phyloP scores from a whole-genome alignment of 1,284 basidiomycete genomes.

The Ceratobasidium theobromae region DNA sequence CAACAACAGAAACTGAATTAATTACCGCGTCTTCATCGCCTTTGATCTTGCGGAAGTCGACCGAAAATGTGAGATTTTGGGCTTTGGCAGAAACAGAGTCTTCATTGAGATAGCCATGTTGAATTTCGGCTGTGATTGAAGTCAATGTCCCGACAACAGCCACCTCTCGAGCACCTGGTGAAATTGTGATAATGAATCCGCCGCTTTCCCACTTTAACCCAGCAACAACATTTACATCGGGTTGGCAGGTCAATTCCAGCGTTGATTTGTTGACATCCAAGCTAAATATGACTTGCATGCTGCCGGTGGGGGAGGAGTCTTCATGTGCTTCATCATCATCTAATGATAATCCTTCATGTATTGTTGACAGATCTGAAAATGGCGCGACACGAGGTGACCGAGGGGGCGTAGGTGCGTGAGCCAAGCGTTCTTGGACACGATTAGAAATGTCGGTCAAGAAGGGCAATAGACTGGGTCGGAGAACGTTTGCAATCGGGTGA shows the following conservation, averaged over 20 bases:
- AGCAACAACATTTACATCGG: constrained; percentile 85
- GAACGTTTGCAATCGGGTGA: constrained; percentile 80
- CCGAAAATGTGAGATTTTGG: constrained; percentile 65
- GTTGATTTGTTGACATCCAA: constrained; percentile 86
- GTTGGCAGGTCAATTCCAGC: constrained; percentile 80
- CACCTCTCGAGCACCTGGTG: constrained; percentile 67
- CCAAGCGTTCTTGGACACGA: constrained; percentile 63
- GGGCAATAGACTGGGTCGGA: constrained; percentile 77
- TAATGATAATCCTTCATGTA: constrained; percentile 35
- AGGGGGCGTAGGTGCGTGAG: constrained; percentile 43
- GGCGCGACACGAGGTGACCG: constrained; percentile 38
- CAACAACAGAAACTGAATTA: constrained; percentile 65
- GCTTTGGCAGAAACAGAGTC: constrained; percentile 74
- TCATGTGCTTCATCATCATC: constrained; percentile 12
- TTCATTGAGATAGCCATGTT: constrained; percentile 79
- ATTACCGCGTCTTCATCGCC: constrained; percentile 45
- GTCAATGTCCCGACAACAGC: constrained; percentile 77
- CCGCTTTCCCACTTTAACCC: constrained; percentile 89
- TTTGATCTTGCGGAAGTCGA: constrained; percentile 60
- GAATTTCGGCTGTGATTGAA: constrained; percentile 73
- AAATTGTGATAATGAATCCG: constrained; percentile 77
- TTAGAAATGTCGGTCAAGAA: constrained; percentile 75
- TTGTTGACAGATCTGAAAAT: constrained; percentile 38
- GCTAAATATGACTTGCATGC: constrained; percentile 74
- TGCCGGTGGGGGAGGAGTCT: constrained; percentile 33